Evolutionary conservation across 1,284 basidiomycete species (phyloP), one percentile per base, ranked within the genome.

Genomic region (Golubevia sp.): DNA sequence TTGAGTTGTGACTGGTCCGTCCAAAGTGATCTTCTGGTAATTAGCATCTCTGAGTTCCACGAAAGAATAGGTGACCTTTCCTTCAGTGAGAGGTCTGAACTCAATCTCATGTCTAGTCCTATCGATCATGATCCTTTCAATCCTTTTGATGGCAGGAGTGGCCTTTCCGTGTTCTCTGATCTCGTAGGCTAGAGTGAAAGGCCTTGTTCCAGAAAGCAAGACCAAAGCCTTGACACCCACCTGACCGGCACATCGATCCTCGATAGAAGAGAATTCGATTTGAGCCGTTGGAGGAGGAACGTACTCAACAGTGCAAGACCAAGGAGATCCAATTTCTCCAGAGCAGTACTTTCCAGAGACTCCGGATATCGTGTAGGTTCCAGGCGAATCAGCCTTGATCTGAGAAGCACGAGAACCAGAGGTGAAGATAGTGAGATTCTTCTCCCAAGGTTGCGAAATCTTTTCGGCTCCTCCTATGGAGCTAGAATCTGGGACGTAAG

Each of bases 201-300:
- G 96, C 34, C 94, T 91, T 1, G 90, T 91, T 21, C 96, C 96
- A 50, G 91, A 92, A 52, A 98, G 87, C 56, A 94, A 89, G 53
- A 97, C 89, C 13, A 91, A 89, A 3, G 92, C 93, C 25, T 91
- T 91, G 56, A 96, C 91, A 7, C 96, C 96, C 25, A 92, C 94
- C 71, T 97, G 94, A 13, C 94, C 93, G 38, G 93, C 94, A 82
- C 94, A 97, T 66, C 63, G 71, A 59, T 73, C 96, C 73, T 95
- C 92, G 70, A 98, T 91, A 59, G 91, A 90, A 76, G 90, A 91
- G 88, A 94, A 94, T 79, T 91, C 89, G 69, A 97, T 92, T 76
- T 93, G 90, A 13, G 92, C 91, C 1, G 88, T 89, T 0, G 93
- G 93, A 49, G 87, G 84, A 0, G 92, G 92, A 65, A 90, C 76